Conservation (phyloP, 371 early-diverging fungal species). For the Chytridium lagenaria region DNA sequence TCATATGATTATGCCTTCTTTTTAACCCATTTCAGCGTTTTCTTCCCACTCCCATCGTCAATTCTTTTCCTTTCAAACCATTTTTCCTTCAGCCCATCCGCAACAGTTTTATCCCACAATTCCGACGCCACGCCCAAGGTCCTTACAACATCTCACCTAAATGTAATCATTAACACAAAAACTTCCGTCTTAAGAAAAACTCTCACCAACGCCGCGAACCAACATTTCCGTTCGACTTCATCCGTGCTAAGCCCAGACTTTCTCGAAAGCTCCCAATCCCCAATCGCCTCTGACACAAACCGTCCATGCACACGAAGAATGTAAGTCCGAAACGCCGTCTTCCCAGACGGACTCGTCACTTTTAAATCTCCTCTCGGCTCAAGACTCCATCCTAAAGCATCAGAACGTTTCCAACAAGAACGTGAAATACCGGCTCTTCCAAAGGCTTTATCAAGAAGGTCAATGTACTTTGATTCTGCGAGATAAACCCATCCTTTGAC, state of each 20-base stretch:
- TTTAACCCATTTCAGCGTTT: not conserved
- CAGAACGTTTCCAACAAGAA: not conserved
- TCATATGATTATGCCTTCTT: too few species aligned
- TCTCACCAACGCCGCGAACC: slow-evolving; percentile 7
- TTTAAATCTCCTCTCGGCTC: not conserved
- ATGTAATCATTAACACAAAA: too few species aligned
- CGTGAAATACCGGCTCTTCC: not conserved
- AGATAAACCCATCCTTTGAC: slow-evolving; percentile 9
- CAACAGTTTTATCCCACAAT: slow-evolving; percentile 10
- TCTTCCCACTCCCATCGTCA: not conserved
- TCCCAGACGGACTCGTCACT: not conserved
- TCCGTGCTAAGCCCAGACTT: not conserved
- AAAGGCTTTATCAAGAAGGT: not conserved
- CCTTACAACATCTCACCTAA: slow-evolving; percentile 10
- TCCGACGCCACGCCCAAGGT: slow-evolving; percentile 6
- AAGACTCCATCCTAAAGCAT: not conserved
- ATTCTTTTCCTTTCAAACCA: not conserved
- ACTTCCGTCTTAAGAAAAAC: too few species aligned
- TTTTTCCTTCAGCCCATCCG: not conserved
- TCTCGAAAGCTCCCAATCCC: slow-evolving; percentile 5
- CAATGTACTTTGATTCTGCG: not conserved
- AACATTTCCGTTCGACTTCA: not conserved
- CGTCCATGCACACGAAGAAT: not conserved
- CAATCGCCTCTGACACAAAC: slow-evolving; percentile 10
- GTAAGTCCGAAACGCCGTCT: slow-evolving; percentile 6